phyloP scores from a whole-genome alignment of 169 alveolate species.

The Hammondia hammondi region DNA sequence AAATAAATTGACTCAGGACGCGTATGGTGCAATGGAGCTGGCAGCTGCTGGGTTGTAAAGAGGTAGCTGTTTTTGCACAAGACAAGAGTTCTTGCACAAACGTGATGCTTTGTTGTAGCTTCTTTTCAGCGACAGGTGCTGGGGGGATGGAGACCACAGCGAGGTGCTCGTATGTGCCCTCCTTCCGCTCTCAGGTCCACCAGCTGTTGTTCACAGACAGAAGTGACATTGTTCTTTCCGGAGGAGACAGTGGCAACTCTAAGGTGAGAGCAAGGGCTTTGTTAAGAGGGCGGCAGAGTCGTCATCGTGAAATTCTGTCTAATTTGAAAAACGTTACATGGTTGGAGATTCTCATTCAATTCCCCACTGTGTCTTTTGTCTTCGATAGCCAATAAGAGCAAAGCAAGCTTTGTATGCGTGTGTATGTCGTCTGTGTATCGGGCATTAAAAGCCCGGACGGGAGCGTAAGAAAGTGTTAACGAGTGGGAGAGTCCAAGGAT shows the following conservation, averaged over 20 bases:
- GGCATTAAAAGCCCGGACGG: no score
- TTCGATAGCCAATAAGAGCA: no score
- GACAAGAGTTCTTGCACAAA: no score
- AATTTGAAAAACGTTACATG: neutral
- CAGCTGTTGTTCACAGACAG: conserved; percentile 28
- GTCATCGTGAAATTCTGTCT: neutral
- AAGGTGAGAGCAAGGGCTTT: neutral
- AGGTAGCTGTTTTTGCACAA: no score
- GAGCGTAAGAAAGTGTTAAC: no score
- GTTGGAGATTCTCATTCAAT: neutral
- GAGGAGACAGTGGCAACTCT: conserved; percentile 53
- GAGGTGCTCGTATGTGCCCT: neutral
- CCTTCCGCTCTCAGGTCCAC: conserved; percentile 21
- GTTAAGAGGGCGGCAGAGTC: no score
- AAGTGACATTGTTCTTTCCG: neutral
- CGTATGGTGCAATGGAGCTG: no score
- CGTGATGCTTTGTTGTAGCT: no score
- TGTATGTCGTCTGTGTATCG: neutral
- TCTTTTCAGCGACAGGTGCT: no score
- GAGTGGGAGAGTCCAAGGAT: no score
- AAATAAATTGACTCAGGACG: no score
- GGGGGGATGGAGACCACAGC: neutral
- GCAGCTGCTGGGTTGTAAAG: no score
- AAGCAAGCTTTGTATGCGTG: neutral
- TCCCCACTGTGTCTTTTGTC: neutral